A percentile compares a stretch with the other conserved stretches of the same genome.
These are phyloP conservation scores for Sequoiadendron giganteum DNA, from an alignment of 75 land plant species.

Conservation along the genomic window DNA sequence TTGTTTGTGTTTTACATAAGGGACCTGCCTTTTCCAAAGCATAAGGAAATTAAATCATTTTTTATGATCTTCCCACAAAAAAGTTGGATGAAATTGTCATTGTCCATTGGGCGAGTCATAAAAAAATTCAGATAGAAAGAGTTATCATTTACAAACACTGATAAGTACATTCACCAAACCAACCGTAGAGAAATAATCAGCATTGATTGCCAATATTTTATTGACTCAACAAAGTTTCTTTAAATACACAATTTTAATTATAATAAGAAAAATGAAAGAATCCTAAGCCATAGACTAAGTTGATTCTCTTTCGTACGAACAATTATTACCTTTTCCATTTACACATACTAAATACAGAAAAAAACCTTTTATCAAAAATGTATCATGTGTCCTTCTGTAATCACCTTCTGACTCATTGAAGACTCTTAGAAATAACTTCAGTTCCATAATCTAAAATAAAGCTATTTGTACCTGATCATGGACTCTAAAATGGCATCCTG, in stretches of 20 bases:
- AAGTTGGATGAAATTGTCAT: too few relatives aligned
- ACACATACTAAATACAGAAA: background rate
- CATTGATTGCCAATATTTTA: background rate
- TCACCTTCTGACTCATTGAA: background rate
- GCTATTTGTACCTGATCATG: conserved; percentile 41
- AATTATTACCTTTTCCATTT: background rate
- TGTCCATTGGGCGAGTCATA: too few relatives aligned
- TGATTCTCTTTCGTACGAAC: background rate
- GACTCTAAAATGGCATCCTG: conserved; percentile 62
- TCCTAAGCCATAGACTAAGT: background rate
- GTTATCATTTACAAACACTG: too few relatives aligned
- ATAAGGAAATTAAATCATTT: too few relatives aligned
- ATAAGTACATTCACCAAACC: background rate
- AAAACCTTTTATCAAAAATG: background rate
- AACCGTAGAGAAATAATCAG: background rate
- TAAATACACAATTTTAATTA: background rate
- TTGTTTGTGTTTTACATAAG: too few relatives aligned
- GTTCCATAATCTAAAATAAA: conserved; percentile 1
- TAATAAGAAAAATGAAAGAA: background rate
- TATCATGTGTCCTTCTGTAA: background rate
- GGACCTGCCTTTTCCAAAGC: too few relatives aligned
- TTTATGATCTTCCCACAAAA: too few relatives aligned
- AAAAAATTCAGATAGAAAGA: too few relatives aligned
- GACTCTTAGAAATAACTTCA: background rate
- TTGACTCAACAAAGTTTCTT: background rate